Conservation (phyloP, 208 protist genomes). For the Leishmania martiniquensis region DNA sequence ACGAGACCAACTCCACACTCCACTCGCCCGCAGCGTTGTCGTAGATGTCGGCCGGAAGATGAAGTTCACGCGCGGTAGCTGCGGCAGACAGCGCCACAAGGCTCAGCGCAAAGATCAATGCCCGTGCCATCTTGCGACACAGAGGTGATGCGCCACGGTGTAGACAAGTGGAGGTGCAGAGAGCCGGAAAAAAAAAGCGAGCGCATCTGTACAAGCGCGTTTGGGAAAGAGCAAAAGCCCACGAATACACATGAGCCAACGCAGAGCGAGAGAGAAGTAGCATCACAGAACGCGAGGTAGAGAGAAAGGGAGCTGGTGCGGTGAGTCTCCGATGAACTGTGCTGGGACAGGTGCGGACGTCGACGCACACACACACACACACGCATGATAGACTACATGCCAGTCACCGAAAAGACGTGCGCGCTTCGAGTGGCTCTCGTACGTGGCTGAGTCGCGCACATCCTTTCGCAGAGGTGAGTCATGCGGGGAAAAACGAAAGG, state of each 20-base stretch:
- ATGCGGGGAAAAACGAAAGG: neutral
- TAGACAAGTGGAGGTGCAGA: neutral
- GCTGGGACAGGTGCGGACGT: neutral
- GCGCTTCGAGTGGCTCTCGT: neutral
- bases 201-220: neutral
- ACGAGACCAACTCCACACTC: conserved; percentile 57
- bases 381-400: neutral
- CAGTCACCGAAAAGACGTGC: neutral
- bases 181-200: neutral
- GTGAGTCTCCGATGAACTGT: too few relatives aligned
- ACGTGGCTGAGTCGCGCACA: neutral
- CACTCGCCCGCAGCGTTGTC: conserved; percentile 62
- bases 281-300: neutral
- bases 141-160: neutral
- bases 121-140: neutral
- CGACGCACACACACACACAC: neutral
- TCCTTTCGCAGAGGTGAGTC: neutral
- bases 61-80: conserved; percentile 22
- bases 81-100: conserved; percentile 9
- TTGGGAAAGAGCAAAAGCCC: neutral
- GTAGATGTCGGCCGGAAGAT: conserved; percentile 48
- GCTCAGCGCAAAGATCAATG: conserved; percentile 9
- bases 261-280: neutral
- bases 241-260: neutral
- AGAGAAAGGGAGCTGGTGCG: neutral